Conservation (phyloP, 768 basidiomycete genomes). For the Hygrocybe coccinea region DNA sequence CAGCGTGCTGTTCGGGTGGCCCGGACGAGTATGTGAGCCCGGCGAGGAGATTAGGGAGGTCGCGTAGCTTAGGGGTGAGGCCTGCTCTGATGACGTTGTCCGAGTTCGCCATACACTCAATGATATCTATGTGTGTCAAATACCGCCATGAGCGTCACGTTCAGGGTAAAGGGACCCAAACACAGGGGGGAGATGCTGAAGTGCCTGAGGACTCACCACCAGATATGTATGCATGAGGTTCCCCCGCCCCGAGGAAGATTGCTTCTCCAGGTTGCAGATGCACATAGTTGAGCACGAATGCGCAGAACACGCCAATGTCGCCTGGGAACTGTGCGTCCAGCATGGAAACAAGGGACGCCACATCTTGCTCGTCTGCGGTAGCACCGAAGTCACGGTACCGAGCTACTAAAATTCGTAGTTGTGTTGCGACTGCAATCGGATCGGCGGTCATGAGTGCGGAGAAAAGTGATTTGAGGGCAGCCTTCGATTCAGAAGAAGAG, state of each 20-base stretch:
- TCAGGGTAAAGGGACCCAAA: not conserved
- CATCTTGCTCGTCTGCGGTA: slow-evolving; percentile 38
- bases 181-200: slow-evolving; percentile 3
- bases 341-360: slow-evolving; percentile 58
- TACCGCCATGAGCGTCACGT: not conserved
- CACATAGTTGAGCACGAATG: slow-evolving; percentile 85
- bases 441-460: slow-evolving; percentile 81
- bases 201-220: slow-evolving; percentile 53
- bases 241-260: slow-evolving; percentile 91
- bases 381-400: slow-evolving; percentile 53
- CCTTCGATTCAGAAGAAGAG: slow-evolving; percentile 44
- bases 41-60: slow-evolving; percentile 83
- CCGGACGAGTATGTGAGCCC: slow-evolving; percentile 83
- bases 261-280: slow-evolving; percentile 77
- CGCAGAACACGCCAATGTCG: slow-evolving; percentile 91
- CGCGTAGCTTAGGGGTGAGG: slow-evolving; percentile 92
- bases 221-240: slow-evolving; percentile 93
- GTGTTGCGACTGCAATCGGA: slow-evolving; percentile 41
- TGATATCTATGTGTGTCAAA: slow-evolving; percentile 63
- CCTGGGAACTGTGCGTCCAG: slow-evolving; percentile 76
- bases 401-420: slow-evolving; percentile 53
- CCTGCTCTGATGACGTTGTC: slow-evolving; percentile 99
- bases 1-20: slow-evolving; percentile 61
- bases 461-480: slow-evolving; percentile 72
- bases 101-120: slow-evolving; percentile 98